phyloP scores from a whole-genome alignment of 306 rosid genomes.

The Gynostemma pentaphyllum region DNA sequence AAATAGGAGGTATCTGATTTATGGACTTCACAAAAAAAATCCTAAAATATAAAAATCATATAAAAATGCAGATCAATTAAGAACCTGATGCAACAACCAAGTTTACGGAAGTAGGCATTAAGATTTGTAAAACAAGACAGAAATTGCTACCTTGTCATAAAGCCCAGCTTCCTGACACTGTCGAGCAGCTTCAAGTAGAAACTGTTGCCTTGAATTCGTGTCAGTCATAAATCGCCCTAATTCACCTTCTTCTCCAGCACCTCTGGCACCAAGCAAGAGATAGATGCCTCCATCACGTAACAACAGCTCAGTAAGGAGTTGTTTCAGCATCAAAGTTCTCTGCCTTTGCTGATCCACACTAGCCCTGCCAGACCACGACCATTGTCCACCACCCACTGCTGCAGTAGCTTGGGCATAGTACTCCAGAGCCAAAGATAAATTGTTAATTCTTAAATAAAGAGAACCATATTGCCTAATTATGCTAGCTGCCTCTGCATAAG shows the following conservation, averaged over 20 bases:
- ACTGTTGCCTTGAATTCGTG: constrained; percentile 63
- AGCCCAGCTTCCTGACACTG: constrained; percentile 92
- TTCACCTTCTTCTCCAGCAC: constrained; percentile 95
- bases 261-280: constrained; percentile 87
- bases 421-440: constrained; percentile 65
- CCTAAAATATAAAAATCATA: no score
- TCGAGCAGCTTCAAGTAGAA: constrained; percentile 82
- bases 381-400: constrained; percentile 84
- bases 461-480: constrained; percentile 82
- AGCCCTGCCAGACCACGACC: constrained; percentile 85
- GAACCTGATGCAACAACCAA: background rate
- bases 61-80: background rate
- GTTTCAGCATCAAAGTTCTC: constrained; percentile 89
- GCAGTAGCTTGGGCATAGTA: constrained; percentile 98
- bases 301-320: constrained; percentile 78
- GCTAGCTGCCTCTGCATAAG: constrained; percentile 81
- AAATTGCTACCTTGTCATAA: constrained; percentile 62
- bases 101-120: background rate
- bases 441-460: constrained; percentile 59
- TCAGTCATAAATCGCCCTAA: constrained; percentile 70
- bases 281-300: constrained; percentile 77
- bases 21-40: no score
- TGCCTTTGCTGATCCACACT: constrained; percentile 87
- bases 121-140: background rate
- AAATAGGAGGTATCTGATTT: no score